Conservation (phyloP, 345 rosid species). For the Salix viminalis region DNA sequence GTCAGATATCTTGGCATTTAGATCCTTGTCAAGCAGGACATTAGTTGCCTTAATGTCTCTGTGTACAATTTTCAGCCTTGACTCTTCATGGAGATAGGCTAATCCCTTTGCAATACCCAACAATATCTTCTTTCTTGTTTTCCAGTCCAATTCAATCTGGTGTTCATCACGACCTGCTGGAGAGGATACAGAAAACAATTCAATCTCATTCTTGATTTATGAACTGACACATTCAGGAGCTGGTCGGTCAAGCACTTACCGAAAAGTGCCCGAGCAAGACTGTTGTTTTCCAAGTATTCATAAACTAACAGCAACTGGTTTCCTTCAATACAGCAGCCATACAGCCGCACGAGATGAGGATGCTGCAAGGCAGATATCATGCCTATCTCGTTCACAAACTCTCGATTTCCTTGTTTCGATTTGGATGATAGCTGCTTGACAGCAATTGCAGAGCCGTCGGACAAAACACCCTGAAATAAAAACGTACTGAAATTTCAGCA, state of each 20-base stretch:
- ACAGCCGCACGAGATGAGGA: conserved; percentile 58
- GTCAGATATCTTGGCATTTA: conserved; percentile 66
- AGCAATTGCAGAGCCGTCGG: conserved; percentile 53
- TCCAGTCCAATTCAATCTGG: conserved; percentile 47
- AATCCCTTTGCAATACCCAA: conserved; percentile 54
- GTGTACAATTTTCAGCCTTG: conserved; percentile 66
- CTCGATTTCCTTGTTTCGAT: conserved; percentile 70
- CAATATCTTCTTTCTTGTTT: conserved; percentile 49
- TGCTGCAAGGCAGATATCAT: conserved; percentile 72
- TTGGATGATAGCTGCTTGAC: conserved; percentile 68
- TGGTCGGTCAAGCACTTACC: conserved; percentile 30
- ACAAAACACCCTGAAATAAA: conserved; percentile 45
- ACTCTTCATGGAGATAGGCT: conserved; percentile 64
- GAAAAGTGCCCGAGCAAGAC: conserved; percentile 61
- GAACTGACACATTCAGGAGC: neutral
- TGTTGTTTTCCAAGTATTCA: conserved; percentile 61
- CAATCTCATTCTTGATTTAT: neutral
- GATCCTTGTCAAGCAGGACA: conserved; percentile 57
- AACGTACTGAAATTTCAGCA: conserved; percentile 8
- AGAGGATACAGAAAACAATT: neutral
- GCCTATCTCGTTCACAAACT: conserved; percentile 64
- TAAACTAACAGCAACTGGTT: conserved; percentile 56
- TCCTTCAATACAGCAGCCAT: conserved; percentile 64
- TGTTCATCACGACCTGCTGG: conserved; percentile 40
- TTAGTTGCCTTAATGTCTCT: conserved; percentile 70